Conservation (phyloP, 2,329 filamentous ascomycete genomes). For the Beauveria australis region DNA sequence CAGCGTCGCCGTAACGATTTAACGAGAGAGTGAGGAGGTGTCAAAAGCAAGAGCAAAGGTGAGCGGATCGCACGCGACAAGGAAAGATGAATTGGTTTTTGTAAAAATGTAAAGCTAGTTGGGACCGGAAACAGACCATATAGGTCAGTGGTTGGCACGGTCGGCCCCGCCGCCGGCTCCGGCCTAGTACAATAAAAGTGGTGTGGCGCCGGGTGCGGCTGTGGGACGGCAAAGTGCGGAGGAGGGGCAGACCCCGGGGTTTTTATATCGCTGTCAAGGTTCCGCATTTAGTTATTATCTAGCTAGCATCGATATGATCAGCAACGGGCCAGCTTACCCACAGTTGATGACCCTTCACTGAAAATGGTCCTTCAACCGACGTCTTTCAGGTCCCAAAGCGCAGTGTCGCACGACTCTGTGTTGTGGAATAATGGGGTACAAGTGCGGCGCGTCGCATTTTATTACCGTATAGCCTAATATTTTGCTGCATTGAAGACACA, state of each 20-base stretch:
- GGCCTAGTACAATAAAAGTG: neutral
- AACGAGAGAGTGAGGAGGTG: neutral
- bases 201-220: neutral
- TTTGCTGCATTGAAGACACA: too few species aligned
- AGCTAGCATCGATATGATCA: too few species aligned
- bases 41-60: neutral
- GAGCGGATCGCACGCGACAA: neutral
- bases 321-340: too few species aligned
- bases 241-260: too few species aligned
- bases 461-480: too few species aligned
- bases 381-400: too few species aligned
- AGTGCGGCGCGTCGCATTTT: too few species aligned
- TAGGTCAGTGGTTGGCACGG: neutral
- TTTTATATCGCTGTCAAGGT: neutral
- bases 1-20: neutral
- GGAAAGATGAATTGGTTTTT: neutral
- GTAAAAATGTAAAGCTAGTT: too few species aligned
- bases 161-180: neutral
- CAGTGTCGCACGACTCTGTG: too few species aligned
- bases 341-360: too few species aligned
- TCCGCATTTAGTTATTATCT: neutral
- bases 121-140: neutral
- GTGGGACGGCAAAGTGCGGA: neutral
- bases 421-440: too few species aligned
- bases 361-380: too few species aligned